Base-by-base conservation (phyloP, 139 green algal genomes). In the Choricystis sp. region DNA sequence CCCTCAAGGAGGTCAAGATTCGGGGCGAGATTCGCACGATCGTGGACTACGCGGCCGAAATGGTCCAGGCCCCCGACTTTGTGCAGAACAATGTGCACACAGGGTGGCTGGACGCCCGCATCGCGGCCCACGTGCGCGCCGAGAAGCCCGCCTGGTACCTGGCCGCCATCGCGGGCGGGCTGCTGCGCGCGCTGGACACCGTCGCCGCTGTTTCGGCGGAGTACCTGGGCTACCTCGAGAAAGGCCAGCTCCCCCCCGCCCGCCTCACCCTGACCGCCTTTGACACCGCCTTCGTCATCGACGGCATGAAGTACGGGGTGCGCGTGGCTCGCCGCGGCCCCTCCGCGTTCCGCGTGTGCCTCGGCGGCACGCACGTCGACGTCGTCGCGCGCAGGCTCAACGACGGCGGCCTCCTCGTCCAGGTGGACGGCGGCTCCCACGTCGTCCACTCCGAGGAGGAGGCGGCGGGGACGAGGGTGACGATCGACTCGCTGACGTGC, bases 21-120 rank as follows among this genome's bases (percentile, higher is more conserved):
- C 77, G 93, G 0, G 94, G 94, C 0, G 93, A 99, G 77, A 96
- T 99, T 65, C 85, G 86, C 57, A 97, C 87, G 57, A 97, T 78
- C 57, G 80, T 88, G 4, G 82, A 89, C 71, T 95, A 95, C 62
- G 73, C 77, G 26, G 74, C 81, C 3, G 87, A 95, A 60, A 84
- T 95, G 79, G 74, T 94, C n/a, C 84, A 89, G 73, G 59, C 48
- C 19, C 62, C 67, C 21, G 89, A 89, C 55, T 88, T 95, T 62
- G 56, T 86, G 25, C 58, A 61, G 62, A 88, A 91, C 72, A 60
- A 74, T 28, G 83, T 96, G 63, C 82, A 97, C 81, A 99, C 89
- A 1, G 82, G 87, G 59, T 99, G 94, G 94, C 81, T 99, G 62
- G 94, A 99, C 77, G 69, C 64, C 0, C 81, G 94, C 63, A 98